Evolutionary conservation across 116 monocot genomes (phyloP), one percentile per base, ranked within the genome.

Genomic region (Cymodocea nodosa): DNA sequence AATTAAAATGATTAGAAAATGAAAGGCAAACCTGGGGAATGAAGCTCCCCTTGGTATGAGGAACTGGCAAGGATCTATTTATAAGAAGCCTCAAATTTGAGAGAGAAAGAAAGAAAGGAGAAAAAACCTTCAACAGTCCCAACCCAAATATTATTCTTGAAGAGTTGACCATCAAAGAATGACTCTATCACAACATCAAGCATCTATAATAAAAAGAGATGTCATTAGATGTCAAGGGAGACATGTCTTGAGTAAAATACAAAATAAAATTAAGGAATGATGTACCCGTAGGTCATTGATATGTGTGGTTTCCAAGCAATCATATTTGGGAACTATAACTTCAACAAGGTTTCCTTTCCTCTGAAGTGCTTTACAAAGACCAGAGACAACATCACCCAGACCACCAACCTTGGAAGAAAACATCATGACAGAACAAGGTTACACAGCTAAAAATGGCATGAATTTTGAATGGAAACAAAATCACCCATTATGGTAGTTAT

Each of bases 271-370:
- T 36, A 37, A 62, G 37, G 18, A n/a, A 16, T 35, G 37, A 17
- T 22, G 67, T 77, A 85, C 94, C 85, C 79, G 78, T 34, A 95
- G 66, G 56, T 83, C 76, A 37, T 50, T 56, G 61, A 95, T 66
- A 51, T 52, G 62, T 25, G 83, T 87, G 62, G 62, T 23, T 17
- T 79, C 74, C 83, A 95, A 77, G 74, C 94, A 95, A 68, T 95
- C 94, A 80, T 95, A 95, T 81, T 90, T 95, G 11, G 94, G 94
- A 57, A 95, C 70, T 73, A 95, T 73, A 76, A 95, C 81, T 72
- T 95, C 94, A 54, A 95, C 86, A 55, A 90, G 77, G 67, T 95
- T 84, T 12, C 94, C 94, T 72, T 77, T 90, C 56, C 64, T 82
- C 68, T 95, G 87, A 1, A 95, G 72, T 62, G 90, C 85, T 81